Base-by-base conservation (phyloP, 2,329 filamentous ascomycete species). In the Epichloe baconii region DNA sequence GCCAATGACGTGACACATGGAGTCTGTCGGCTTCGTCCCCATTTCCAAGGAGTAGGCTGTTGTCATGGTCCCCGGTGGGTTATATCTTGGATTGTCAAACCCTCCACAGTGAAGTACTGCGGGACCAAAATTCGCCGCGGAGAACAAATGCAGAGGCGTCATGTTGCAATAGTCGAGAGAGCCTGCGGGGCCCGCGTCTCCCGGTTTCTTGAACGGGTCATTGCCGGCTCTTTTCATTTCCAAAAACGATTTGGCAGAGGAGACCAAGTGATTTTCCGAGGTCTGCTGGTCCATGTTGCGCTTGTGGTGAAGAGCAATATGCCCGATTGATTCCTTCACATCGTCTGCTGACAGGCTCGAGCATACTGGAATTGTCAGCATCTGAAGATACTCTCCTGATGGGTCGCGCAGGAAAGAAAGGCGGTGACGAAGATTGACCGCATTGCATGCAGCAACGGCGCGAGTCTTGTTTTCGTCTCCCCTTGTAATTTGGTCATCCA, bases 401-500 rank as follows among this genome's bases (percentile, higher is more conserved):
- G 46, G 52, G 17, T 49, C 41, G n/a, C 52, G 42, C 19, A 54
- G 52, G 7, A 10, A 17, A 15, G 49, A 47, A 3, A 54, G 36
- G 46, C 40, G 46, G 12, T 45, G 50, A 17, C 52, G 52, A 7
- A 54, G 37, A 41, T 54, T 52, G 10, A 52, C 40, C 34, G 41
- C 38, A 10, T 19, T 48, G 14, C 47, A 41, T 6, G 46, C 35
- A 5, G 48, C 7, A 17, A 52, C 47, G 15, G 46, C 44, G 10
- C 49, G 37, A 23, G 46, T 15, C 35, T 51, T 49, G 21, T 23
- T 47, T n/a, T 17, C 15, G 11, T 17, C 47, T 40, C 49, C 49
- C 44, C 46, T 21, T 54, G 52, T 21, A 54, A 37, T 23, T 52
- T 52, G 44, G 34, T 48, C 8, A 54, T n/a, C 49, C 52, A 54